Evolutionary conservation across 1,139 yeast species (phyloP).

Genomic region (Hyphopichia burtonii): DNA sequence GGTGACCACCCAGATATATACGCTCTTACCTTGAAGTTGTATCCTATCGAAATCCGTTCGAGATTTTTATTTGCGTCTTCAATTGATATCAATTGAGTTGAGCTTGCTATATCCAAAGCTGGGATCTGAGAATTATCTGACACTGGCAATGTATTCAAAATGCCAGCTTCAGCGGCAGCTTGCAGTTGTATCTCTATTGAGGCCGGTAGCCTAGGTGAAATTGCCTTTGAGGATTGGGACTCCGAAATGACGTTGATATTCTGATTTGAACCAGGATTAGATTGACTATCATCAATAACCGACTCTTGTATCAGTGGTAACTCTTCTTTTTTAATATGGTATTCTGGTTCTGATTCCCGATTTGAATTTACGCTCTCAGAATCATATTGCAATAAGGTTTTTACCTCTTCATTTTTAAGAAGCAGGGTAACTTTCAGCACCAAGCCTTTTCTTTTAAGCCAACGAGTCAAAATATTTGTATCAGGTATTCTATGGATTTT

Average conservation of each 20-base stretch:
- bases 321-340: neutral
- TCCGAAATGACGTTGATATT: too few species aligned
- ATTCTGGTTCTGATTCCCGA: neutral
- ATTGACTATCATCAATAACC: too few species aligned
- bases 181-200: neutral
- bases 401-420: neutral
- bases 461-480: neutral
- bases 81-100: neutral
- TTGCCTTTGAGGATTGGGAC: neutral
- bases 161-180: too few species aligned
- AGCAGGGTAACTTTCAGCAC: neutral
- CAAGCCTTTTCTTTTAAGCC: neutral
- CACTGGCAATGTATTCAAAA: neutral
- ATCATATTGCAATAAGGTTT: neutral
- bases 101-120: neutral
- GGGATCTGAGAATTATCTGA: neutral
- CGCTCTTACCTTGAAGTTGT: constrained; percentile 10
- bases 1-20: constrained; percentile 22
- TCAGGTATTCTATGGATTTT: neutral
- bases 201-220: neutral
- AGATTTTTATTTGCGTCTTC: neutral
- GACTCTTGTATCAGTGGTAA: too few species aligned
- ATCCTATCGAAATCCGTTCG: neutral
- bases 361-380: too few species aligned
- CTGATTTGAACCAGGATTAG: too few species aligned